These are phyloP conservation scores for Fraxinus latifolia DNA, from an alignment of 305 asterid genomes.

Conservation along the genomic window DNA sequence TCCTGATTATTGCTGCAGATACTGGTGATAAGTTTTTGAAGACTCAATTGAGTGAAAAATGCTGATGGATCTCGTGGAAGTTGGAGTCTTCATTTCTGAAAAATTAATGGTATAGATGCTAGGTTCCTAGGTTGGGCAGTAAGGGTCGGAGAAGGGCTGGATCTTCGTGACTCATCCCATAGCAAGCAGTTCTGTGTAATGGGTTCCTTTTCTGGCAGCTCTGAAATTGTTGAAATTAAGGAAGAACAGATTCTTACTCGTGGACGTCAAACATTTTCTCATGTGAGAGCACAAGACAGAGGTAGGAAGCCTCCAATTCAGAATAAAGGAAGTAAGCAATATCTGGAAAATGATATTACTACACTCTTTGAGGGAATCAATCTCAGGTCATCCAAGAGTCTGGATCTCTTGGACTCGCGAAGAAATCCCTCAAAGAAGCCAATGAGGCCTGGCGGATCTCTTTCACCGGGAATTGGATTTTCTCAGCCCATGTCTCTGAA, in stretches of 20 bases:
- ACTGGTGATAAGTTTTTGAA: neutral
- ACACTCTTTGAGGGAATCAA: slow-evolving; percentile 70
- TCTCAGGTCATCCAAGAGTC: slow-evolving; percentile 61
- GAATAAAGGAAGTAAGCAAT: slow-evolving; percentile 43
- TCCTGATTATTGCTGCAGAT: slow-evolving; percentile 24
- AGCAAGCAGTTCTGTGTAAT: slow-evolving; percentile 26
- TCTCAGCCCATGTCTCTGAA: slow-evolving; percentile 87
- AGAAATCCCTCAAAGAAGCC: slow-evolving; percentile 78
- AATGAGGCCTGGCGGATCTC: slow-evolving; percentile 51
- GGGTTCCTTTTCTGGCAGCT: slow-evolving; percentile 54
- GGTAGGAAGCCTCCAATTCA: slow-evolving; percentile 56
- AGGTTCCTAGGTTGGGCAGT: slow-evolving; percentile 12
- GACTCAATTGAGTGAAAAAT: neutral
- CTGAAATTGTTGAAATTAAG: slow-evolving; percentile 62
- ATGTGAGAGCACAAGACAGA: slow-evolving; percentile 32
- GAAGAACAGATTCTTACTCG: slow-evolving; percentile 38
- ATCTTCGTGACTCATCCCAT: neutral
- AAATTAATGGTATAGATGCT: neutral
- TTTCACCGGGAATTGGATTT: slow-evolving; percentile 76
- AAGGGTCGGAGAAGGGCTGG: slow-evolving; percentile 18
- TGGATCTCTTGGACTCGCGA: slow-evolving; percentile 54
- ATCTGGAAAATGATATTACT: slow-evolving; percentile 67
- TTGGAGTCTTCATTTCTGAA: neutral
- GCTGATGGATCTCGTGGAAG: neutral
- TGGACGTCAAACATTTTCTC: slow-evolving; percentile 30